Conservation (phyloP, 73 alveolate genomes). For the Paramecium tetraurelia region DNA sequence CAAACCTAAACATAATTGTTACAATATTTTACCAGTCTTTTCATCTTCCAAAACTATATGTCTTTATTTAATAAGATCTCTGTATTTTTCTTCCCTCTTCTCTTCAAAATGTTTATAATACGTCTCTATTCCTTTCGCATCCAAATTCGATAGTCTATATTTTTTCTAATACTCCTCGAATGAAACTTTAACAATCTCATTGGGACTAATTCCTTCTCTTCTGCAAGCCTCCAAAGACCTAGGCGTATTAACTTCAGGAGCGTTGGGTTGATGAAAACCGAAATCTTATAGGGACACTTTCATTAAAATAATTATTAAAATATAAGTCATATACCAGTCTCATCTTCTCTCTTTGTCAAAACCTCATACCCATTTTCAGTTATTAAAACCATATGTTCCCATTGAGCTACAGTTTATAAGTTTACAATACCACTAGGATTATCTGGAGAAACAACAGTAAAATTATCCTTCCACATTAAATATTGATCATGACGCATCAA, state of each 20-base stretch:
- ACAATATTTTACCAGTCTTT: not conserved
- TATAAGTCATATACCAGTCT: slow-evolving; percentile 51
- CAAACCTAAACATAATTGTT: not conserved
- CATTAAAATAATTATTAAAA: slow-evolving; percentile 21
- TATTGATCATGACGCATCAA: slow-evolving; percentile 77
- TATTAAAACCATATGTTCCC: slow-evolving; percentile 95
- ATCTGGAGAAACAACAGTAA: slow-evolving; percentile 88
- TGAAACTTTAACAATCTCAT: slow-evolving; percentile 3
- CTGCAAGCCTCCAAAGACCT: slow-evolving; percentile 37
- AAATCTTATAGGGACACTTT: slow-evolving; percentile 44
- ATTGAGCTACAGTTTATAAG: slow-evolving; percentile 70
- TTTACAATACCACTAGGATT: slow-evolving; percentile 72
- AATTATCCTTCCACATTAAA: slow-evolving; percentile 84
- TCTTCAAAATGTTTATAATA: slow-evolving; percentile 43
- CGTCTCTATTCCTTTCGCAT: not conserved
- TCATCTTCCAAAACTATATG: slow-evolving; percentile 45
- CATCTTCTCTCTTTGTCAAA: slow-evolving; percentile 89
- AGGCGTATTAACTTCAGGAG: slow-evolving; percentile 45
- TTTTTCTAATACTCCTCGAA: not conserved
- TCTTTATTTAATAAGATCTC: slow-evolving; percentile 33
- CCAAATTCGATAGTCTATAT: not conserved
- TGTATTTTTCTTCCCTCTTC: slow-evolving; percentile 36
- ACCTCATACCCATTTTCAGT: slow-evolving; percentile 96
- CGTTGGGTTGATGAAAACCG: slow-evolving; percentile 18
- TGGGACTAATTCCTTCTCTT: slow-evolving; percentile 21